Conservation (phyloP, 305 asterid species). For the Coffea humblotiana region DNA sequence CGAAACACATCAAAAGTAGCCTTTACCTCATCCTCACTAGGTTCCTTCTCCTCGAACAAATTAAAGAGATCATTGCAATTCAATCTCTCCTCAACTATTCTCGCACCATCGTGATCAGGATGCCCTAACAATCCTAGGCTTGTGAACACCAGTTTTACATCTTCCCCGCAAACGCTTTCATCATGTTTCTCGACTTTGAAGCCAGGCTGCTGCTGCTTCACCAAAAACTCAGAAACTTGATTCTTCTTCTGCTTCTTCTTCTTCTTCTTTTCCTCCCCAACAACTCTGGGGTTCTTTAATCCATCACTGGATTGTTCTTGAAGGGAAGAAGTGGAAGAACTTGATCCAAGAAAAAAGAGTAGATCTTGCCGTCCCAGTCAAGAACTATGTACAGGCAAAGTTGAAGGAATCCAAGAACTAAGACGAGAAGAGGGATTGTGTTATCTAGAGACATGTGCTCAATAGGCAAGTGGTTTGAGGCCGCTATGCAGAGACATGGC, state of each 20-base stretch:
- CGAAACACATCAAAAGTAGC: conserved; percentile 36
- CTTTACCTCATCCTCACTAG: conserved; percentile 25
- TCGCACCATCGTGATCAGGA: conserved; percentile 9
- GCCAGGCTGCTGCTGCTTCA: not conserved
- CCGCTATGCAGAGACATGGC: conserved; percentile 24
- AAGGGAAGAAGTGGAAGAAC: conserved; percentile 1
- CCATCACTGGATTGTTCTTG: not conserved
- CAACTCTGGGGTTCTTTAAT: not conserved
- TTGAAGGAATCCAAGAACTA: conserved; percentile 37
- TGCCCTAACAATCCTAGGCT: conserved; percentile 26
- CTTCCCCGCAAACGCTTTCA: conserved; percentile 22
- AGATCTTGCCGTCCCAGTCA: conserved; percentile 29
- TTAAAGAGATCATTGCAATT: conserved; percentile 5
- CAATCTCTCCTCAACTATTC: conserved; percentile 9
- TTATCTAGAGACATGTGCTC: conserved; percentile 22
- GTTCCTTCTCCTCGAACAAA: conserved; percentile 28
- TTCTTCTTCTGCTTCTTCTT: not conserved
- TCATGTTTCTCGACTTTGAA: not conserved
- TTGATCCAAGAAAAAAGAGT: conserved; percentile 27
- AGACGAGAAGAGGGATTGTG: conserved; percentile 17
- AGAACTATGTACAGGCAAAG: conserved; percentile 28
- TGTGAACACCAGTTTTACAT: conserved; percentile 26
- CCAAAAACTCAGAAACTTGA: not conserved
- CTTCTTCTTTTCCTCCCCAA: conserved; percentile 8
- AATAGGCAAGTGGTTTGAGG: conserved; percentile 24